Base-by-base conservation (phyloP, 2,329 filamentous ascomycete species). In the Calonectria naviculata region DNA sequence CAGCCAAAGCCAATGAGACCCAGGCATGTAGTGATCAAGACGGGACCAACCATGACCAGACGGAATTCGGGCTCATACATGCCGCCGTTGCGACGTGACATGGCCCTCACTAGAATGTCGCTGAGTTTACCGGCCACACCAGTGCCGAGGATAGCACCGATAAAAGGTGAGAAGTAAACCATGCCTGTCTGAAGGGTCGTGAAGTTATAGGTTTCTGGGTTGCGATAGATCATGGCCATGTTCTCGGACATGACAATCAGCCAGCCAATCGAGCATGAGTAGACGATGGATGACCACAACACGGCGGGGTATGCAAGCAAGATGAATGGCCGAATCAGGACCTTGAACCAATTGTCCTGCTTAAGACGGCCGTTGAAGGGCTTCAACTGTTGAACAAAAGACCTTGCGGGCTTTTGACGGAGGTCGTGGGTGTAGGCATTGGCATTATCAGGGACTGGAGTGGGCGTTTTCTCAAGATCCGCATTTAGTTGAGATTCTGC, bases 1-100 rank as follows among this genome's bases (percentile, higher is more conserved):
- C 96, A 98, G n/a, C 96, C 96, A 78, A 97, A 98, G 2, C 95
- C 96, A 92, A 98, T 97, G 19, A 98, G 89, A 0, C 97, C 97
- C 34, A 96, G 91, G 1, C 92, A 91, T 0, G 95, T 98, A 4
- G 91, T 91, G 65, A 98, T 78, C 1, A 93, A 87, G 38, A 98
- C 92, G 0, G 95, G 96, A 3, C 93, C 83, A 0, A 91, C 94
- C 96, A 98, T 98, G 47, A 97, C 89, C 0, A 98, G 89, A 8
- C 95, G 91, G 79, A 97, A 98, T 82, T 98, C 96, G 1, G 96
- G 96, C 81, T 98, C 96, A 81, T 98, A 98, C 2, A 98, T 86
- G 2, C 96, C 96, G 19, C 94, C 95, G 76, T 98, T 98, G 29
- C 92, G 91, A 41, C 92, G 89, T 3, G 94, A 89, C 93, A 98